phyloP scores from a whole-genome alignment of 176 grass and related monocot genomes.

The Echinochloa phyllopogon region DNA sequence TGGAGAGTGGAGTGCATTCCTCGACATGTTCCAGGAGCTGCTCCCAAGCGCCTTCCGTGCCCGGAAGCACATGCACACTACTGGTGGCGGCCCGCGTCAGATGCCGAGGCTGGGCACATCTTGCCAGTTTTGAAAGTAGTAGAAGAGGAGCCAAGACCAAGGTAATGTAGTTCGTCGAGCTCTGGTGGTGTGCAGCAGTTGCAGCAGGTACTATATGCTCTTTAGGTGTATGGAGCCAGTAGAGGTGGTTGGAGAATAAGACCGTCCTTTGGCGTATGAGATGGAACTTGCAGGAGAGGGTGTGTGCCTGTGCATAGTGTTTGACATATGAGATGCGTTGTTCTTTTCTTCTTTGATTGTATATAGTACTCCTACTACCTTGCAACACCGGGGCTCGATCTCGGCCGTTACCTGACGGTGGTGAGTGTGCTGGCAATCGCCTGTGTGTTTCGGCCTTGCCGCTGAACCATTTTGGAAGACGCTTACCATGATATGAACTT shows the following conservation, averaged over 20 bases:
- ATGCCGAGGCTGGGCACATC: conserved; percentile 88
- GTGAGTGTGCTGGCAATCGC: conserved; percentile 47
- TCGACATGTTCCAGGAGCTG: conserved; percentile 80
- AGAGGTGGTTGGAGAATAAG: conserved; percentile 52
- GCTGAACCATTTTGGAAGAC: conserved; percentile 56
- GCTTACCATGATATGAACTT: conserved; percentile 49
- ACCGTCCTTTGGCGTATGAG: conserved; percentile 29
- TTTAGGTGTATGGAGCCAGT: conserved; percentile 42
- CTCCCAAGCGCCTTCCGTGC: conserved; percentile 63
- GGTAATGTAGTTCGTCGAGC: conserved; percentile 39
- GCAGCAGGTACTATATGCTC: conserved; percentile 24
- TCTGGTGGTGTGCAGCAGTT: conserved; percentile 31
- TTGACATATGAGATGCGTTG: conserved; percentile 43
- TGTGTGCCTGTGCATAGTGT: conserved; percentile 58
- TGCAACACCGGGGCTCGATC: conserved; percentile 28
- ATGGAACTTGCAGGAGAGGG: conserved; percentile 5
- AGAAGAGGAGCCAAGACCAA: conserved; percentile 33
- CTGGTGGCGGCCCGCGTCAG: conserved; percentile 36
- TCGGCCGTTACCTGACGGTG: conserved; percentile 27
- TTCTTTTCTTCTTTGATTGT: conserved; percentile 48
- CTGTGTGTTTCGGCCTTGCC: conserved; percentile 34
- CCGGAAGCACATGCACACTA: conserved; percentile 56
- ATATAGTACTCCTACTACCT: conserved; percentile 32
- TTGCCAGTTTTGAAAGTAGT: conserved; percentile 85
- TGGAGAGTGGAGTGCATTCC: conserved; percentile 76